Base-by-base conservation (phyloP, 2,329 filamentous ascomycete species). In the Davidsoniella australis region DNA sequence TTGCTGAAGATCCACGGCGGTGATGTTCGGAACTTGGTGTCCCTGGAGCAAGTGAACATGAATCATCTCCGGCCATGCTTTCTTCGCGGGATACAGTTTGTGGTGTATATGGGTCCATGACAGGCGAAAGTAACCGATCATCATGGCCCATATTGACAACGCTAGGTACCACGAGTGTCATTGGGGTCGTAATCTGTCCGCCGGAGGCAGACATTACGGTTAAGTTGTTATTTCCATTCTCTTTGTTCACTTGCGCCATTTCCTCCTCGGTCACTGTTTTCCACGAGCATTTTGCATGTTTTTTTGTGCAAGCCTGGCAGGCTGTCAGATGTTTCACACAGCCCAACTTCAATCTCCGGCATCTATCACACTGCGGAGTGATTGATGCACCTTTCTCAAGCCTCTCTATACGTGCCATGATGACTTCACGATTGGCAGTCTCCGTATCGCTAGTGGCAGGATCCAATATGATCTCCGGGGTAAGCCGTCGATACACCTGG, bases 271-370 rank as follows among this genome's bases (percentile, higher is more conserved):
- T 78, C n/a, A 91, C 76, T 41, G 82, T 78, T 56, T 80, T 83
- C 86, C 86, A 94, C 12, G 78, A 80, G 61, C 86, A 94, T 58
- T 87, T 88, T 17, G 85, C 85, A 60, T 94, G 86, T 61, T 93
- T 93, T 61, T 85, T 88, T 0, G 86, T 93, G 62, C 86, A 94
- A 18, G 85, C 85, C 62, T 82, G 77, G 59, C 87, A 94, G 7
- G 85, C 85, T 0, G 85, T 93, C 38, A 91, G 68, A 54, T 94
- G 84, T 64, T 93, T 93, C 44, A 88, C 68, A 54, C 86, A 94
- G 51, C 85, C 77, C 66, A 87, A 84, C 55, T 83, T 79, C 14
- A 93, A 68, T 26, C 86, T 73, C 41, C 86, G 73, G 60, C 86
- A 94, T 37, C 85, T 72, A 60, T 94, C 87, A 59, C 86, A 94